Conservation (phyloP, 1,284 basidiomycete genomes). For the Phylloporus gajari region DNA sequence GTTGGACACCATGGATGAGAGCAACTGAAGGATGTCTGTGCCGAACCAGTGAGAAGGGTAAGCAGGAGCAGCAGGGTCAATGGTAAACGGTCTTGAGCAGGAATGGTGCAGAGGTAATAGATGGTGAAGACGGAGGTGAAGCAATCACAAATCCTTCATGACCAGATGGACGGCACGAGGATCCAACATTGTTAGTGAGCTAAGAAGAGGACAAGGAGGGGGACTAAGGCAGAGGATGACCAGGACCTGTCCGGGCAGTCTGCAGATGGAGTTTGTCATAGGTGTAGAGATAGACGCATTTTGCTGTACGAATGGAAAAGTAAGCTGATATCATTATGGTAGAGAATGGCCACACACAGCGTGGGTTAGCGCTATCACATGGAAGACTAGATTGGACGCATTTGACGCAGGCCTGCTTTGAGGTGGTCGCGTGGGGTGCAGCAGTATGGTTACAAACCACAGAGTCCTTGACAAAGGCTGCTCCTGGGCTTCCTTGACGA, state of each 20-base stretch:
- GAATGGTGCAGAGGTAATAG: constrained; percentile 31
- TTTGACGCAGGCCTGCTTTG: constrained; percentile 86
- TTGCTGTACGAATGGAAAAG: constrained; percentile 59
- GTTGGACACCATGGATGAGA: constrained; percentile 30
- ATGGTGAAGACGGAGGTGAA: constrained; percentile 41
- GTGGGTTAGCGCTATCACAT: constrained; percentile 85
- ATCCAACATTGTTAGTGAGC: constrained; percentile 5
- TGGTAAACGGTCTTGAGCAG: constrained; percentile 46
- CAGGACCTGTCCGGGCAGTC: constrained; percentile 78
- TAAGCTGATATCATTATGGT: constrained; percentile 6
- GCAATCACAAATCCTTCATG: constrained; percentile 52
- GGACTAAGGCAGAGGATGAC: constrained; percentile 58
- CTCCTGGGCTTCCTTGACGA: too few species aligned
- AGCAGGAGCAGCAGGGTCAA: constrained; percentile 32
- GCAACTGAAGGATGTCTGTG: constrained; percentile 31
- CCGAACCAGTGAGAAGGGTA: constrained; percentile 28
- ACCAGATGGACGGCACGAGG: constrained; percentile 21
- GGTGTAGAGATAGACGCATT: constrained; percentile 81
- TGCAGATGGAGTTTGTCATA: constrained; percentile 89
- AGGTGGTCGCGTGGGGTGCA: constrained; percentile 75
- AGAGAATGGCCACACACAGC: constrained; percentile 59
- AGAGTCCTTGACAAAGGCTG: too few species aligned
- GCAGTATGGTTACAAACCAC: too few species aligned
- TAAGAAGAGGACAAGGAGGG: constrained; percentile 37
- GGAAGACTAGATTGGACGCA: constrained; percentile 82